Evolutionary conservation across 2,329 filamentous ascomycete species (phyloP).

Genomic region (Bipolaris cookei): DNA sequence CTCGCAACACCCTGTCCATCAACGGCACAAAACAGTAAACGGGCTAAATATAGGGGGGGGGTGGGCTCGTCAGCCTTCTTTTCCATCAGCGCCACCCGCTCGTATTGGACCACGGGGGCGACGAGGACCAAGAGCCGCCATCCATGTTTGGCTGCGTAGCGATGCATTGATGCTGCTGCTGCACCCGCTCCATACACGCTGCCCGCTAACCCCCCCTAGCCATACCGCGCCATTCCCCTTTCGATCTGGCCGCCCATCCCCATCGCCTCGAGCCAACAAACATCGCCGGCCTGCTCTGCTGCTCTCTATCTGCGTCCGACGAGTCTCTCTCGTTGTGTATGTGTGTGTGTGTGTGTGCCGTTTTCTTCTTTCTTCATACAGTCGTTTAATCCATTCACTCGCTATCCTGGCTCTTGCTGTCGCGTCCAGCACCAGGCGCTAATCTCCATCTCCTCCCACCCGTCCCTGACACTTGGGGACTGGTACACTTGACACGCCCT

Average conservation of each 20-base stretch:
- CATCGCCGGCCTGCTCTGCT: conserved; percentile 21
- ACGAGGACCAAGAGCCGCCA: conserved; percentile 25
- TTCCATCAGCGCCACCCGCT: conserved; percentile 24
- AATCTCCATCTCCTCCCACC: background rate
- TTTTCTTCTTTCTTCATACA: conserved; percentile 35
- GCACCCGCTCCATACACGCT: conserved; percentile 1
- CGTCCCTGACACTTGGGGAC: conserved; percentile 6
- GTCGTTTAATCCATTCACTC: conserved; percentile 35
- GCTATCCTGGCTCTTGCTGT: conserved; percentile 23
- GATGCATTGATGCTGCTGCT: conserved; percentile 11
- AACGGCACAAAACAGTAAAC: conserved; percentile 11
- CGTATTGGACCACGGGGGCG: conserved; percentile 22
- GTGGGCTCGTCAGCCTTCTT: background rate
- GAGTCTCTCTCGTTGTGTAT: conserved; percentile 22
- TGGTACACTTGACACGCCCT: conserved; percentile 27
- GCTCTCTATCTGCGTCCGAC: conserved; percentile 20
- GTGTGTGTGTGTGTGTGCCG: background rate
- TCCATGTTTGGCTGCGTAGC: conserved; percentile 22
- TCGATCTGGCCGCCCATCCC: conserved; percentile 29
- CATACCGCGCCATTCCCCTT: conserved; percentile 22
- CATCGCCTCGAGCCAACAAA: conserved; percentile 30
- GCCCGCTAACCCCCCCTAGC: conserved; percentile 22
- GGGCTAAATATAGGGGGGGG: conserved; percentile 30
- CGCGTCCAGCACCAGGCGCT: background rate
- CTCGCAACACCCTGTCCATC: background rate